Percentiles rank a stretch among this genome's conserved stretches.
Conservation (phyloP, 345 rosid genomes). For the Salix exigua region DNA sequence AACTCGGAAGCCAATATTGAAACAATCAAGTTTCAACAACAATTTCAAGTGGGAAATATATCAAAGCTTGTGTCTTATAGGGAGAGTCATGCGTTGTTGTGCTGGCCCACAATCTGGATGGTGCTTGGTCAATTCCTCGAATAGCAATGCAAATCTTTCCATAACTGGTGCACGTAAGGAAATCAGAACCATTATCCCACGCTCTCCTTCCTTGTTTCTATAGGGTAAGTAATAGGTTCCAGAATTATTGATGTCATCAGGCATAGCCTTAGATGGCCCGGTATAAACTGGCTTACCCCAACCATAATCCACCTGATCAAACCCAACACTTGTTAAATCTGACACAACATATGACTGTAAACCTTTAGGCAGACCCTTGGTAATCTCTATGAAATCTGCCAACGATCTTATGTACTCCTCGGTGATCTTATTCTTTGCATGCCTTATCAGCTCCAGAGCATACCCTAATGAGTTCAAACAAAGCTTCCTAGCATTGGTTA, state of each 20-base stretch:
- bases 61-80: neutral
- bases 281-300: conserved; percentile 26
- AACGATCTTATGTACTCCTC: conserved; percentile 27
- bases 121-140: neutral
- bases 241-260: neutral
- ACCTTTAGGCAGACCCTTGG: conserved; percentile 17
- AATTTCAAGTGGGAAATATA: too few relatives aligned
- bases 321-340: conserved; percentile 15
- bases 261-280: conserved; percentile 15
- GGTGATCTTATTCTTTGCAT: neutral
- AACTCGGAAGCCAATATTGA: too few relatives aligned
- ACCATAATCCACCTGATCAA: conserved; percentile 26
- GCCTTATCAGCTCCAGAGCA: conserved; percentile 11
- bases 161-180: conserved; percentile 10
- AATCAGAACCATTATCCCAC: conserved; percentile 11
- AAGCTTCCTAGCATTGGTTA: conserved; percentile 2
- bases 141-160: conserved; percentile 4
- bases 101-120: neutral
- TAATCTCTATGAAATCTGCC: conserved; percentile 23
- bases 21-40: too few relatives aligned
- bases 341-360: conserved; percentile 16
- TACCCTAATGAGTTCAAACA: conserved; percentile 2
- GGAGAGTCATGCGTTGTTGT: neutral
- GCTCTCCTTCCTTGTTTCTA: conserved; percentile 13
- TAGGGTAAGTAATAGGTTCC: neutral